Evolutionary conservation across 805 yeast species (phyloP).

Genomic region (Candida nonsorbophila): DNA sequence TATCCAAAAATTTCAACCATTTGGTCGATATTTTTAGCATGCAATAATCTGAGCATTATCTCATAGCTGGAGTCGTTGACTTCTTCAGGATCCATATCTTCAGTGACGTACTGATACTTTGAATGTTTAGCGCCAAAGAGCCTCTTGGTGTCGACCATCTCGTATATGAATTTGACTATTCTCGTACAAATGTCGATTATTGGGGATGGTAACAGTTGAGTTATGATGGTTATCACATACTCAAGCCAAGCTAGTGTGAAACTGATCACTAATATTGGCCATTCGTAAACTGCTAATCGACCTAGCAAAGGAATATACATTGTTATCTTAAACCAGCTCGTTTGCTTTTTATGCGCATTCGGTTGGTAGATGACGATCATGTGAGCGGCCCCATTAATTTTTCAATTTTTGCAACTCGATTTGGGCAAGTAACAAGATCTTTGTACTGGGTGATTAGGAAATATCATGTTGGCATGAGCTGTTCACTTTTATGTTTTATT

Average conservation of each 20-base stretch:
- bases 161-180: conserved; percentile 20
- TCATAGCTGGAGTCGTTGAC: conserved; percentile 16
- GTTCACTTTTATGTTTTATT: no score
- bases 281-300: conserved; percentile 43
- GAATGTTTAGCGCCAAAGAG: conserved; percentile 4
- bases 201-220: conserved; percentile 40
- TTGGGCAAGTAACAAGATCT: no score
- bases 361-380: no score
- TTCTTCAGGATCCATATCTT: conserved; percentile 8
- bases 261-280: conserved; percentile 42
- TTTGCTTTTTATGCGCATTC: no score
- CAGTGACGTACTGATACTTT: conserved; percentile 19
- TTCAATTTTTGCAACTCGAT: no score
- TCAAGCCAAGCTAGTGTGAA: conserved; percentile 47
- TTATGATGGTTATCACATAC: conserved; percentile 38
- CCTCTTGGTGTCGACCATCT: conserved; percentile 4
- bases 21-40: conserved; percentile 52
- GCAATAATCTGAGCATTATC: conserved; percentile 33
- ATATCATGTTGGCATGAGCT: no score
- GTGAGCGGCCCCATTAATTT: no score
- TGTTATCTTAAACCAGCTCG: neutral
- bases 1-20: conserved; percentile 69
- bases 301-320: conserved; percentile 42
- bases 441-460: no score
- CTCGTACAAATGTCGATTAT: conserved; percentile 32